Base-by-base conservation (phyloP, 495 filamentous ascomycete species). In the Penicillium bovifimosum region DNA sequence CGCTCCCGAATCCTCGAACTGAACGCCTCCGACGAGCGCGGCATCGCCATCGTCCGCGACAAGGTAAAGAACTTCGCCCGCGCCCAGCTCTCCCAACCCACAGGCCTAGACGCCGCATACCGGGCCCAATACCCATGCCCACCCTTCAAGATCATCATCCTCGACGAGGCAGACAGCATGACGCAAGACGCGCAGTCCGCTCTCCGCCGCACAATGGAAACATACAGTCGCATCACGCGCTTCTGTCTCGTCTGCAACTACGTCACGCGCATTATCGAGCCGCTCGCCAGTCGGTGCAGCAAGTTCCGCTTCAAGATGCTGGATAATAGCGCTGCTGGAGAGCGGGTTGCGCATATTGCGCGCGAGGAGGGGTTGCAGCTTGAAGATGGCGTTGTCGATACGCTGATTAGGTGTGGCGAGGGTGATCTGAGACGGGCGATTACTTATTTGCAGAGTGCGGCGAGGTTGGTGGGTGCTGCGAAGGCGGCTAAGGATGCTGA, bases 241-340 rank as follows among this genome's bases (percentile, higher is more conserved):
- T 99, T 99, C 70, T 97, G 95, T 68, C 76, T 99, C 10, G 91
- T 97, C 35, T 99, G 93, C 72, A 99, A 99, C 72, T 99, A 97
- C 61, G 92, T 99, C 29, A 97, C 93, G 0, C 75, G 93, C 49
- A 97, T 99, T 63, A 99, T 99, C 61, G 93, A 97, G 66, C 93
- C 93, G 20, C 74, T 99, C 18, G 93, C 93, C 2, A 88, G 84
- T 65, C 80, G 74, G 47, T 99, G 93, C 70, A 89, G 84, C 69
- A 99, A 99, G 72, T 99, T 99, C 70, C 79, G 93, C 16, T 99
- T 99, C 78, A 99, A 99, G 84, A 86, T 84, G 45, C 73, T 97
- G 54, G 95, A 97, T 65, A 83, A 88, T 61, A 81, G 76, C 9
- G 91, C 88, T 62, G 86, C 92, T 31, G 84, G 82, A 43, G 78